Evolutionary conservation across 331 rosid species (phyloP), one percentile per base, ranked within the genome.

Genomic region (Pyracantha coccinea): DNA sequence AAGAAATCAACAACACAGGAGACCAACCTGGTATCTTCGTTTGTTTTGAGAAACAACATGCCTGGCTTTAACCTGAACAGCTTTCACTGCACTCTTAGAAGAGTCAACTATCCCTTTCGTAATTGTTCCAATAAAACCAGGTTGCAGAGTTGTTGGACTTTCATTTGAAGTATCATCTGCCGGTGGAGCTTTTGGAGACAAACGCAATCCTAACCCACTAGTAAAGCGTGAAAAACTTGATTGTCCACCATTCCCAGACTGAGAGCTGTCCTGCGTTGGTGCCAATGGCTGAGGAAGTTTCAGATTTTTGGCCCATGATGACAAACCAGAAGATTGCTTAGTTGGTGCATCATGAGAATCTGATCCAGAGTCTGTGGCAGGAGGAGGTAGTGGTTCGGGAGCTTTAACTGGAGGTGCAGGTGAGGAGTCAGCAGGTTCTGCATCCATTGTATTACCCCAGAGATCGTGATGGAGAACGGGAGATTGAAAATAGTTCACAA

Each of bases 31-130:
- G 78, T 95, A 95, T 82, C 99, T 88, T 81, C 98, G 93, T 78
- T 95, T 95, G 79, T 95, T 95, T 83, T 92, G 99, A 73, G 99
- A 95, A 74, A 95, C 99, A 75, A 67, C 97, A 85, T 95, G 99
- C 7, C 99, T 92, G 57, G 98, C 99, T 82, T 89, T 95, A 68
- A 90, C 97, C 86, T 95, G 99, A 75, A 95, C 98, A 75, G 99
- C 98, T 85, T 95, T 95, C 84, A 95, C 97, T 10, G 97, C 99
- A 85, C 80, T 95, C 86, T 69, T 92, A 24, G 99, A 95, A 72
- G 98, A 80, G 80, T 95, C 98, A 60, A 92, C 96, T 38, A 95
- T 78, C 72, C 99, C 98, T 78, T 85, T 95, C 6, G 99, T 83
- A 44, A 95, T 80, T 61, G 80, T 88, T 77, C 89, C 99, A 81